Evolutionary conservation across 768 basidiomycete species (phyloP), one percentile per base, ranked within the genome.

Genomic region (Tylopilus rubrobrunneus): DNA sequence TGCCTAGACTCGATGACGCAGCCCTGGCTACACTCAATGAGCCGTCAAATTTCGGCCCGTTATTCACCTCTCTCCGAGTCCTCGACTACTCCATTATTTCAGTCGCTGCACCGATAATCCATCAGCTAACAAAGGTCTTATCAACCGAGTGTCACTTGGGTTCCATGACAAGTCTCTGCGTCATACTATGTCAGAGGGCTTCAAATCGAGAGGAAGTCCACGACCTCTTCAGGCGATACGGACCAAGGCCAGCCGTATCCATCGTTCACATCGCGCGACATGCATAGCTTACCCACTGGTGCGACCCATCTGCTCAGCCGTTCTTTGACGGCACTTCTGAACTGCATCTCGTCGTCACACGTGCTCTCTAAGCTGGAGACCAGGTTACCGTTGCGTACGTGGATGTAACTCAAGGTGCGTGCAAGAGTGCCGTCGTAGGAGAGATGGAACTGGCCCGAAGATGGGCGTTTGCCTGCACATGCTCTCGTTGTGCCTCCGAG

Each of bases 401-500:
- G 47, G 87, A 91, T 58, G 81, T 85, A 58, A 71, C 72, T 0
- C 80, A 82, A 62, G 80, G 74, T 53, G 75, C 33, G 57, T 65
- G 10, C 66, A 71, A 3, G 83, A 85, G 28, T 81, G 83, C 49
- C 76, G 87, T 51, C 75, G 82, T 52, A 77, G 86, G 42, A 75
- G 90, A 57, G 31, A 75, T 77, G 60, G 87, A 90, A 73, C 78
- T 93, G 36, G 88, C 81, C 23, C 78, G 86, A 41, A 90, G 91
- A 33, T 93, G 91, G 91, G 76, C 78, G 52, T 91, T 92, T 66
- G 82, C 87, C 11, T 93, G 91, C 63, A 68, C 73, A 47, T 93
- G 90, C 66, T 69, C 75, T 50, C 78, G 82, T 41, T 92, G 91
- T 65, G 64, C 69, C 36, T 73, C 71, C 50, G 90, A 92, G 67